phyloP scores from a whole-genome alignment of 768 basidiomycete genomes.

The Calocera cornea region DNA sequence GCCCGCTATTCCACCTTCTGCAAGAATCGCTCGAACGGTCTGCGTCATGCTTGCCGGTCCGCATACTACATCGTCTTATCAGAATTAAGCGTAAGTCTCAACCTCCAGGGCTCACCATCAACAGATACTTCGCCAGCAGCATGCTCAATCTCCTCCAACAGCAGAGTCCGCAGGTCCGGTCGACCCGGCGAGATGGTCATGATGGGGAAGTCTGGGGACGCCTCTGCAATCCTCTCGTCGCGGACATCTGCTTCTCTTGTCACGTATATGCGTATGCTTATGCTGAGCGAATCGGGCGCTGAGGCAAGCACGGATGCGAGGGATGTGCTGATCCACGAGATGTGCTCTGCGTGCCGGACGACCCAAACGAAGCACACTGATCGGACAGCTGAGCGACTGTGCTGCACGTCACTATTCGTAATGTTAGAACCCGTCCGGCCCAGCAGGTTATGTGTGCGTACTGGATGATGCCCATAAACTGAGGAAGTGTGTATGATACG shows the following conservation, averaged over 20 bases:
- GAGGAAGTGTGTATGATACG: conserved; percentile 4
- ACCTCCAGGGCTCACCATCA: not conserved
- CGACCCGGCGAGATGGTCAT: not conserved
- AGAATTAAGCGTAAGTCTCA: not conserved
- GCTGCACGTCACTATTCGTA: not conserved
- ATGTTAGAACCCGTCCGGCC: not conserved
- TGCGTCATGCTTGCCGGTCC: not conserved
- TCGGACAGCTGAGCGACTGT: not conserved
- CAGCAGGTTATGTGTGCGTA: not conserved
- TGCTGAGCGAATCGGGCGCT: not conserved
- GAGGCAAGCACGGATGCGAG: not conserved
- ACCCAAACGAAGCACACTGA: conserved; percentile 2
- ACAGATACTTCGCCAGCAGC: not conserved
- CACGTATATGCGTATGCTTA: not conserved
- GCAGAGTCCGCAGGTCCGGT: not conserved
- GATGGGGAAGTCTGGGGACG: not conserved
- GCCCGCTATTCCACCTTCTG: not conserved
- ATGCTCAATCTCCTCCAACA: not conserved
- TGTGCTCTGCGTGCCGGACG: not conserved
- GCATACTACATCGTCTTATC: not conserved
- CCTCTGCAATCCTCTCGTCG: not conserved
- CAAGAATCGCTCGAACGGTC: not conserved
- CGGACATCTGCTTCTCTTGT: not conserved
- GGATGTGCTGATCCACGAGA: not conserved
- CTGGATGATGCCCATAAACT: not conserved